Evolutionary conservation across 768 basidiomycete species (phyloP).

Genomic region (Erythrobasidium yunnanense): DNA sequence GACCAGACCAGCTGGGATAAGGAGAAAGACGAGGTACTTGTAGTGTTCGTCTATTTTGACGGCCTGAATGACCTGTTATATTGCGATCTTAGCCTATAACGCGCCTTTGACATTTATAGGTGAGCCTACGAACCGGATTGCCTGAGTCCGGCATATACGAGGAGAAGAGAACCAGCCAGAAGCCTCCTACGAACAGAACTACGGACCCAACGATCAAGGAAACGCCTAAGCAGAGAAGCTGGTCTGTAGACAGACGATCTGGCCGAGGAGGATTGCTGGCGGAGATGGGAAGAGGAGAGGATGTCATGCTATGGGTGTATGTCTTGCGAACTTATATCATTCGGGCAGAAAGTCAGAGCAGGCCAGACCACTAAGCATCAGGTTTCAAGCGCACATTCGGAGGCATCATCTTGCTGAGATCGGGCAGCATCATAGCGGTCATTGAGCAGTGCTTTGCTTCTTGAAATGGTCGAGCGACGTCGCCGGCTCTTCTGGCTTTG

Average conservation of each 20-base stretch:
- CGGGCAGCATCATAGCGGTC: no score
- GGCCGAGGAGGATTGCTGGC: constrained; percentile 3
- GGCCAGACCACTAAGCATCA: no score
- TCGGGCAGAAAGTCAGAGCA: background rate
- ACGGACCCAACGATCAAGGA: constrained; percentile 8
- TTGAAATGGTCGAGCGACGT: no score
- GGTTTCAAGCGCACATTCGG: no score
- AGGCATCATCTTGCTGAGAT: no score
- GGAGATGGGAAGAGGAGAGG: background rate
- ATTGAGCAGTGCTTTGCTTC: no score
- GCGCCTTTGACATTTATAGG: background rate
- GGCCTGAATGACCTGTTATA: background rate
- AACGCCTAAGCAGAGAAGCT: background rate
- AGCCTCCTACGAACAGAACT: background rate
- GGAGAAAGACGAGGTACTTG: constrained; percentile 18
- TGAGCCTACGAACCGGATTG: background rate
- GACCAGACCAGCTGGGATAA: constrained; percentile 19
- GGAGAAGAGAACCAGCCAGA: constrained; percentile 13
- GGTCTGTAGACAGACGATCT: background rate
- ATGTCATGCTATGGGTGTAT: background rate
- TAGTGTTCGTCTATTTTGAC: constrained; percentile 21
- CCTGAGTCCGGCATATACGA: constrained; percentile 7
- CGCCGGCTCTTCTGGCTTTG: no score
- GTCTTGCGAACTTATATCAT: background rate
- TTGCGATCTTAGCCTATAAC: no score